Percentiles rank a stretch among this genome's conserved stretches.
phyloP scores from a whole-genome alignment of 805 yeast species.

The Saturnispora besseyi region DNA sequence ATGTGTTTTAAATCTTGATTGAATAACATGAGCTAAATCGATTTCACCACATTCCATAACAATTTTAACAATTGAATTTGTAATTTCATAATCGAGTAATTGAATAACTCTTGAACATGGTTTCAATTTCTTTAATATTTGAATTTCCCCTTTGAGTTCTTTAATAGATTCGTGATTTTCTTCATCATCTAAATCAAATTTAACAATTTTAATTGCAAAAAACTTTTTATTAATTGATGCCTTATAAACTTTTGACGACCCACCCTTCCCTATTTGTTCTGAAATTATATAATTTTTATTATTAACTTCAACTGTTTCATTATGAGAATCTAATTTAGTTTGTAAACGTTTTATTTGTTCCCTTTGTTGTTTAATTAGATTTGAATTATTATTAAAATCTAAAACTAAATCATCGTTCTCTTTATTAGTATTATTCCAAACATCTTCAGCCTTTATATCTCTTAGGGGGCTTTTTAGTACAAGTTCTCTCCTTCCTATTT shows the following conservation, averaged over 20 bases:
- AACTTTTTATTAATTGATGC: slow-evolving; percentile 30
- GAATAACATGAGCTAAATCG: slow-evolving; percentile 75
- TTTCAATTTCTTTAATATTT: slow-evolving; percentile 51
- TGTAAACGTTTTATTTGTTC: not conserved
- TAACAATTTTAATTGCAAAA: slow-evolving; percentile 75
- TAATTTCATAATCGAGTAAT: slow-evolving; percentile 64
- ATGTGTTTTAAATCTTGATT: slow-evolving; percentile 34
- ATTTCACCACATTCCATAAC: slow-evolving; percentile 95
- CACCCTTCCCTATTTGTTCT: slow-evolving; percentile 83
- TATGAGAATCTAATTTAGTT: slow-evolving; percentile 1
- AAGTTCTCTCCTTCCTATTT: slow-evolving; percentile 17
- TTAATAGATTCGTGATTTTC: slow-evolving; percentile 45
- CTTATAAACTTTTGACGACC: slow-evolving; percentile 82
- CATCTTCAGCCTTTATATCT: slow-evolving; percentile 9
- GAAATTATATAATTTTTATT: slow-evolving; percentile 59
- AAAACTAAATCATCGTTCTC: slow-evolving; percentile 1
- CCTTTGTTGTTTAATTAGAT: not conserved
- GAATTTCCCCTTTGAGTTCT: slow-evolving; percentile 88
- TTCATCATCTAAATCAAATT: slow-evolving; percentile 49
- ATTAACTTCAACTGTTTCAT: slow-evolving; percentile 34
- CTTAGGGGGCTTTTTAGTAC: slow-evolving; percentile 14
- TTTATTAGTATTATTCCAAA: slow-evolving; percentile 11
- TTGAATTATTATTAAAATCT: not conserved
- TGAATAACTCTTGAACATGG: slow-evolving; percentile 66
- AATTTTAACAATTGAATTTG: slow-evolving; percentile 52